Percentiles rank a stretch among this genome's conserved stretches.
These are phyloP conservation scores for Beauveria pseudobassiana DNA, from an alignment of 2,329 filamentous ascomycete species.

Conservation along the genomic window DNA sequence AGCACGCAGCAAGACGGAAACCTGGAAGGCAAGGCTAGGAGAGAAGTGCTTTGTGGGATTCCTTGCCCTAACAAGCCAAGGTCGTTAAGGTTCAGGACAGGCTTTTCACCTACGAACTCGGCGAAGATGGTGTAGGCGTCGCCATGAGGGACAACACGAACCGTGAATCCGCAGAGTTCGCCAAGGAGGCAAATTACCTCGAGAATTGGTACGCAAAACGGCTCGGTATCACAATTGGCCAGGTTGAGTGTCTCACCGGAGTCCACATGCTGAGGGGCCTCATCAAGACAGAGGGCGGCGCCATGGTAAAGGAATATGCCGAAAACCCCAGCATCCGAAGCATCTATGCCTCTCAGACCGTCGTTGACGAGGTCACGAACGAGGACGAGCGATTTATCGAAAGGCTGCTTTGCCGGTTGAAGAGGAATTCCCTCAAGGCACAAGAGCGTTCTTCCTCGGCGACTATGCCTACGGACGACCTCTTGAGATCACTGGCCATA, in stretches of 20 bases:
- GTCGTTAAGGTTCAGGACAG: conserved; percentile 86
- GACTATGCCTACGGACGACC: conserved; percentile 90
- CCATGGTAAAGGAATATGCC: conserved; percentile 87
- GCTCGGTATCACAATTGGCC: conserved; percentile 77
- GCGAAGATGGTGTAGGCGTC: conserved; percentile 57
- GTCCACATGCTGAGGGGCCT: conserved; percentile 93
- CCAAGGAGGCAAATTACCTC: conserved; percentile 74
- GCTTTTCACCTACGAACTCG: conserved; percentile 77
- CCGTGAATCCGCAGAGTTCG: conserved; percentile 73
- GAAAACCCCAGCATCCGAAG: conserved; percentile 78
- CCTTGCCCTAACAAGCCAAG: conserved; percentile 89
- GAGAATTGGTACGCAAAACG: conserved; percentile 87
- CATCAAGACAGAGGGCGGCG: conserved; percentile 81
- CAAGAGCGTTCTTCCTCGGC: conserved; percentile 85
- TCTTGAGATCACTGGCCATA: conserved; percentile 71
- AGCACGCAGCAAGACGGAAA: conserved; percentile 58
- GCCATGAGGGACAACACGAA: conserved; percentile 63
- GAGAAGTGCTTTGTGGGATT: conserved; percentile 87
- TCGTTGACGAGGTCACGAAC: conserved; percentile 85
- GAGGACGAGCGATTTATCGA: conserved; percentile 92
- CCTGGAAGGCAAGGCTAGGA: conserved; percentile 73
- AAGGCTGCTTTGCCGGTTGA: conserved; percentile 79
- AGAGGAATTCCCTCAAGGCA: conserved; percentile 80
- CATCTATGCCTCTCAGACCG: conserved; percentile 82
- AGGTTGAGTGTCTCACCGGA: conserved; percentile 81